These are phyloP conservation scores for Talaromyces islandicus DNA, from an alignment of 2,329 filamentous ascomycete genomes.

Conservation along the genomic window DNA sequence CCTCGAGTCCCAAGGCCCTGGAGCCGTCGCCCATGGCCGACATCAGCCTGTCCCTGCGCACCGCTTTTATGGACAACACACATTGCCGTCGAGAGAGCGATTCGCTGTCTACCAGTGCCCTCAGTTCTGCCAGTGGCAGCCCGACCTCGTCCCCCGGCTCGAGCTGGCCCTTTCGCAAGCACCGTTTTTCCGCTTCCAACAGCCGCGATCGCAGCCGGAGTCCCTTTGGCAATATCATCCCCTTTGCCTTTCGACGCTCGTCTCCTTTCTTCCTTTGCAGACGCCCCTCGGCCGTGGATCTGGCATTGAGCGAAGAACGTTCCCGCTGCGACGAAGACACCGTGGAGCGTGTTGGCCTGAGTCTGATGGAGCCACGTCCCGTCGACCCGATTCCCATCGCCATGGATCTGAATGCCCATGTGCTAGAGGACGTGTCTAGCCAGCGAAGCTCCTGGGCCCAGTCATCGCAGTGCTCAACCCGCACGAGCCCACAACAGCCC, in stretches of 20 bases:
- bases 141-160: constrained; percentile 26
- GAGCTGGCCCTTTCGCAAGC: constrained; percentile 20
- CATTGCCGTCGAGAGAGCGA: constrained; percentile 16
- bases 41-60: constrained; percentile 26
- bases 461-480: constrained; percentile 8
- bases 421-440: constrained; percentile 13
- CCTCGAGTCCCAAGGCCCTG: constrained; percentile 8
- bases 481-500: constrained; percentile 19
- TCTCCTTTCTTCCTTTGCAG: constrained; percentile 30
- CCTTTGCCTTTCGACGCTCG: constrained; percentile 23
- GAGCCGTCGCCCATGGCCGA: constrained; percentile 22
- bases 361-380: constrained; percentile 40
- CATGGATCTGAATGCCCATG: constrained; percentile 17
- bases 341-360: constrained; percentile 35
- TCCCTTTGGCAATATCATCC: constrained; percentile 11
- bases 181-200: constrained; percentile 18
- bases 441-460: constrained; percentile 8
- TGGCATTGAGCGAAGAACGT: constrained; percentile 38
- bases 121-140: constrained; percentile 24
- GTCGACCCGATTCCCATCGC: constrained; percentile 27
- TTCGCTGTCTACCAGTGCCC: constrained; percentile 19
- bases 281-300: constrained; percentile 38
- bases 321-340: constrained; percentile 32
- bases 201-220: constrained; percentile 21
- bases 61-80: constrained; percentile 22